These are phyloP conservation scores for Penicillium paneum DNA, from an alignment of 2,329 filamentous ascomycete genomes.

Conservation along the genomic window DNA sequence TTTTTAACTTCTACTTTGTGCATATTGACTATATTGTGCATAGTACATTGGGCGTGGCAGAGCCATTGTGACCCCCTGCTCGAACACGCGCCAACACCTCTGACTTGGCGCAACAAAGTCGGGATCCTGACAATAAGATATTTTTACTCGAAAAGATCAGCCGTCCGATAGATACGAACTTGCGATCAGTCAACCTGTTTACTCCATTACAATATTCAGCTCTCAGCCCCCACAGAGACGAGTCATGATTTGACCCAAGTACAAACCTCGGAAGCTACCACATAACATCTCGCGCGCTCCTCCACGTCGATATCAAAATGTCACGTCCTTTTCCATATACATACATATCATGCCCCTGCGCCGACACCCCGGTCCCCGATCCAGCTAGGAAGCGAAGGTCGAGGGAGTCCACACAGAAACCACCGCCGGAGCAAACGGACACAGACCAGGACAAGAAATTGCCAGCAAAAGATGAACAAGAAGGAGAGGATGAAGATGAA, in stretches of 20 bases:
- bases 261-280: conserved; percentile 1
- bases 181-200: not conserved
- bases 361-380: conserved; percentile 46
- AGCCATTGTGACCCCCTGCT: not conserved
- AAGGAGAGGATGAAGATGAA: conserved; percentile 60
- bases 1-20: not conserved
- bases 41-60: not conserved
- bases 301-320: conserved; percentile 37
- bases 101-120: not conserved
- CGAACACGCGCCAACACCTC: not conserved
- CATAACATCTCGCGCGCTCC: not conserved
- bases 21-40: not conserved
- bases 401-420: conserved; percentile 35
- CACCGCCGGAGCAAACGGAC: conserved; percentile 22
- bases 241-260: conserved; percentile 21
- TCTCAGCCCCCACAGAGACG: conserved; percentile 5
- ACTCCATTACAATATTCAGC: not conserved
- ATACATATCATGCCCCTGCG: conserved; percentile 64
- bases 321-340: conserved; percentile 60
- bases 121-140: not conserved
- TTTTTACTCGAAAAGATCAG: not conserved
- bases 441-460: conserved; percentile 3
- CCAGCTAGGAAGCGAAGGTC: conserved; percentile 39
- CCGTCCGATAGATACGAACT: not conserved
- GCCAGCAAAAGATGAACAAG: conserved; percentile 21